Evolutionary conservation across 2,329 filamentous ascomycete species (phyloP).

Genomic region (Chrysoporthe puriensis): DNA sequence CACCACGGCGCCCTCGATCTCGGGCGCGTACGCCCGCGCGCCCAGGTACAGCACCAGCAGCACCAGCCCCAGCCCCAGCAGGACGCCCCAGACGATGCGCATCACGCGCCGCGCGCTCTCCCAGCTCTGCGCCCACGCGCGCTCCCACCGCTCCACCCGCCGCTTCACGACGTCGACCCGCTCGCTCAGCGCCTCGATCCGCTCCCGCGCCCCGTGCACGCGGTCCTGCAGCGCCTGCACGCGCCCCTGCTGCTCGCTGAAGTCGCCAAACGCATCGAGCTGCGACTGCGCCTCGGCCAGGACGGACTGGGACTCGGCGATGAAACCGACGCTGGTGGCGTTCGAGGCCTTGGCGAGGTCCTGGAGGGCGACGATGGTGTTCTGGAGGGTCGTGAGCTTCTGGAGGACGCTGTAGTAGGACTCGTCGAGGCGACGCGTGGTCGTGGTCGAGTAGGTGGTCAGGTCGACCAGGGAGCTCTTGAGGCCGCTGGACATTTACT

Average conservation of each 20-base stretch:
- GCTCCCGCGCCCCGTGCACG: constrained; percentile 62
- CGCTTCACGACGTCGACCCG: constrained; percentile 67
- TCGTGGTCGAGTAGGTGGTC: constrained; percentile 61
- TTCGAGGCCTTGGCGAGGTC: constrained; percentile 67
- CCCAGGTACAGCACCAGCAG: constrained; percentile 48
- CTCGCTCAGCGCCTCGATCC: constrained; percentile 61
- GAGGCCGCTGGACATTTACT: constrained; percentile 47
- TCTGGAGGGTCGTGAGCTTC: constrained; percentile 66
- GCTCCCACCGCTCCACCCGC: constrained; percentile 70
- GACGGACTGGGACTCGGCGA: constrained; percentile 61
- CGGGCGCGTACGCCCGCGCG: constrained; percentile 19
- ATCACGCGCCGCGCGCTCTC: constrained; percentile 67
- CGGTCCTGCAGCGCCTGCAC: constrained; percentile 66
- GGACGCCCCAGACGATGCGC: constrained; percentile 65
- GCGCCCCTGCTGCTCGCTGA: constrained; percentile 66
- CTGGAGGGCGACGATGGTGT: constrained; percentile 66
- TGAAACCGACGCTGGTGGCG: constrained; percentile 62
- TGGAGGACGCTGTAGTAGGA: constrained; percentile 76
- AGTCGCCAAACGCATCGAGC: constrained; percentile 63
- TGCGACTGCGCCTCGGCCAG: constrained; percentile 63
- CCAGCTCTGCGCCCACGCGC: constrained; percentile 68
- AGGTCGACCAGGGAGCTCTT: constrained; percentile 58
- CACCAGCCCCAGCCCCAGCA: constrained; percentile 52
- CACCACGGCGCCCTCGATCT: constrained; percentile 24
- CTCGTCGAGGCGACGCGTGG: constrained; percentile 70